These are phyloP conservation scores for Candida sp. DNA, from an alignment of 1,139 yeast genomes.

Conservation along the genomic window DNA sequence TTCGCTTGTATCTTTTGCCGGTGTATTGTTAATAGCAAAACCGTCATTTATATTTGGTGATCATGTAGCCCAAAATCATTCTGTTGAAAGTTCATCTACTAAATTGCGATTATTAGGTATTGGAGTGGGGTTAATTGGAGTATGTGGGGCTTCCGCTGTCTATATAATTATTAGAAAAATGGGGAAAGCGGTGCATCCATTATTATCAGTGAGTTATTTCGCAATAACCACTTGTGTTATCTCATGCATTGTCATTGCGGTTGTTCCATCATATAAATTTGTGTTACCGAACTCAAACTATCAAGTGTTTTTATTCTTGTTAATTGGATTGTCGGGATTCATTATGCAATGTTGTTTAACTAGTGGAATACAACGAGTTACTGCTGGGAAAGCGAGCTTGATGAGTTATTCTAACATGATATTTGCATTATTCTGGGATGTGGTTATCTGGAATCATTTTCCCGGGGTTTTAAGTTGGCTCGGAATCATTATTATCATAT, in stretches of 20 bases:
- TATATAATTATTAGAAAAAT: slow-evolving; percentile 71
- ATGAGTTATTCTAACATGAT: slow-evolving; percentile 75
- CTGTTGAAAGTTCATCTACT: slow-evolving; percentile 36
- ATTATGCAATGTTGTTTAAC: slow-evolving; percentile 77
- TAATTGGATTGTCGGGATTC: slow-evolving; percentile 77
- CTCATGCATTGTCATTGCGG: slow-evolving; percentile 50
- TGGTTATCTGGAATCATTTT: slow-evolving; percentile 64
- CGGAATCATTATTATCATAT: slow-evolving; percentile 67
- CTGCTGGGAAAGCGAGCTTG: slow-evolving; percentile 74
- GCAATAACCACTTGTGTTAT: slow-evolving; percentile 58
- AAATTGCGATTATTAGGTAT: slow-evolving; percentile 54
- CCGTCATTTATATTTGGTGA: slow-evolving; percentile 70
- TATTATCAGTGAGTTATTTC: slow-evolving; percentile 75
- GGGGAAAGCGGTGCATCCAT: slow-evolving; percentile 76
- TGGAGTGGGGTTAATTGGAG: slow-evolving; percentile 64
- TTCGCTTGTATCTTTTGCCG: slow-evolving; percentile 64
- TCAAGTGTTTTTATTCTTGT: slow-evolving; percentile 64
- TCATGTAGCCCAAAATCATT: slow-evolving; percentile 27
- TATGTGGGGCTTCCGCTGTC: slow-evolving; percentile 67
- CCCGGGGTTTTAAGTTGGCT: slow-evolving; percentile 68
- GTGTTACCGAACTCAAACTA: slow-evolving; percentile 52
- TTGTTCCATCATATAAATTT: slow-evolving; percentile 58
- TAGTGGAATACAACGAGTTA: slow-evolving; percentile 79
- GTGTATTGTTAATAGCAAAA: slow-evolving; percentile 79
- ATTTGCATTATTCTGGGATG: slow-evolving; percentile 79